Conservation (phyloP, 495 filamentous ascomycete species). For the Neurospora sp. region DNA sequence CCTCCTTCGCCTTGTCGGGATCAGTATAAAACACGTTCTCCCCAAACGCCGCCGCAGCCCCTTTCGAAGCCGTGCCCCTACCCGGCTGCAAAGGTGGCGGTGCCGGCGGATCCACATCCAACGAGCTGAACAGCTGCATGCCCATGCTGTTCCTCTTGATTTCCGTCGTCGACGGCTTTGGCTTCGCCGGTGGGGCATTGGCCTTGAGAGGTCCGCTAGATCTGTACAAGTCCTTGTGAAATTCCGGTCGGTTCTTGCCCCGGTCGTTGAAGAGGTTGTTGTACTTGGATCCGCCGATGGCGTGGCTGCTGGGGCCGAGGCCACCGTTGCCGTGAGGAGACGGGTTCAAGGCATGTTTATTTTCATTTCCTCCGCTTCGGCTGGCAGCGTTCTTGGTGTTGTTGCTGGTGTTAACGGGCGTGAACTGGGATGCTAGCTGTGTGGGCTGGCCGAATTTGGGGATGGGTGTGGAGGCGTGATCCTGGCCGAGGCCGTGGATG, state of each 20-base stretch:
- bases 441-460: constrained; percentile 25
- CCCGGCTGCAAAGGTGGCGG: background rate
- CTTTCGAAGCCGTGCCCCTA: constrained; percentile 9
- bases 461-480: constrained; percentile 10
- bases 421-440: constrained; percentile 11
- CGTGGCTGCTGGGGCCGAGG: background rate
- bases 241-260: constrained; percentile 35
- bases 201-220: constrained; percentile 2
- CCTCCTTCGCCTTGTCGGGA: constrained; percentile 63
- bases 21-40: constrained; percentile 67
- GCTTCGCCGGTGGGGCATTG: constrained; percentile 22
- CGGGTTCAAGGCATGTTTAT: background rate
- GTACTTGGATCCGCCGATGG: constrained; percentile 1
- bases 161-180: constrained; percentile 14
- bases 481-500: constrained; percentile 11
- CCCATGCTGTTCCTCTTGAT: constrained; percentile 21
- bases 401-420: constrained; percentile 7
- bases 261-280: constrained; percentile 27
- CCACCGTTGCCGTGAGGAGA: background rate
- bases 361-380: background rate
- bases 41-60: constrained; percentile 22
- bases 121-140: constrained; percentile 29
- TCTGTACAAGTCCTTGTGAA: constrained; percentile 33
- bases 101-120: constrained; percentile 14
- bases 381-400: constrained; percentile 4